A percentile compares a stretch with the other conserved stretches of the same genome.
These are phyloP conservation scores for Pythium coloratum DNA, from an alignment of 352 stramenopile genomes.

Conservation along the genomic window DNA sequence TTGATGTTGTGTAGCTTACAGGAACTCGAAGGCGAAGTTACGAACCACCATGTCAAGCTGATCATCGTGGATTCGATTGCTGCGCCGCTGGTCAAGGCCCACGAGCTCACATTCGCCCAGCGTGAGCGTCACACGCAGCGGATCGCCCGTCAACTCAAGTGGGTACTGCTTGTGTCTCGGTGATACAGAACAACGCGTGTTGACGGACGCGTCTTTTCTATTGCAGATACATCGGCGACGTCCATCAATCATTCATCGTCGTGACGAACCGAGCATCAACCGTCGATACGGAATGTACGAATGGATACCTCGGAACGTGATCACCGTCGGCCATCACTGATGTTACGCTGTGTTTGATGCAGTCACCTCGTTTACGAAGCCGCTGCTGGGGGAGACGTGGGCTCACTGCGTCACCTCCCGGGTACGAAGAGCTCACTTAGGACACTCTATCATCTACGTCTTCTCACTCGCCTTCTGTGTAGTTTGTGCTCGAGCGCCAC, in stretches of 20 bases:
- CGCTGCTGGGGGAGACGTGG: conserved; percentile 66
- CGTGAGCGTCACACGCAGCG: conserved; percentile 23
- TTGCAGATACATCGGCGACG: conserved; percentile 59
- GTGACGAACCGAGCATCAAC: conserved; percentile 68
- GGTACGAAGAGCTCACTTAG: conserved; percentile 18
- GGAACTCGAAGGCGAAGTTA: conserved; percentile 47
- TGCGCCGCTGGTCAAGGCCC: conserved; percentile 51
- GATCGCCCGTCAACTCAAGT: conserved; percentile 32
- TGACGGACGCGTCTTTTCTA: background rate
- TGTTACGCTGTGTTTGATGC: conserved; percentile 7
- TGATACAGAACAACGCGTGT: background rate
- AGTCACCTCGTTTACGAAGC: conserved; percentile 60
- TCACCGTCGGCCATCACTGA: background rate
- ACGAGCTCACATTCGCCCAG: conserved; percentile 27
- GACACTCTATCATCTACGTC: background rate
- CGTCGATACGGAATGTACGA: conserved; percentile 28
- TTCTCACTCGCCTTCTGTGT: conserved; percentile 6
- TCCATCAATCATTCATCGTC: conserved; percentile 61
- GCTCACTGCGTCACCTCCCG: conserved; percentile 67
- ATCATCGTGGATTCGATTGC: conserved; percentile 77
- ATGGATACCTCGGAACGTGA: too few relatives aligned
- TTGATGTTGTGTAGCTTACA: conserved; percentile 43
- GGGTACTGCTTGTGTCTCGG: background rate
- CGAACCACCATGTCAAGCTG: conserved; percentile 52
- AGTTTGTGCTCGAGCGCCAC: conserved; percentile 73